These are phyloP conservation scores for Cladochytrium replicatum DNA, from an alignment of 192 early-diverging fungal genomes.

Conservation along the genomic window DNA sequence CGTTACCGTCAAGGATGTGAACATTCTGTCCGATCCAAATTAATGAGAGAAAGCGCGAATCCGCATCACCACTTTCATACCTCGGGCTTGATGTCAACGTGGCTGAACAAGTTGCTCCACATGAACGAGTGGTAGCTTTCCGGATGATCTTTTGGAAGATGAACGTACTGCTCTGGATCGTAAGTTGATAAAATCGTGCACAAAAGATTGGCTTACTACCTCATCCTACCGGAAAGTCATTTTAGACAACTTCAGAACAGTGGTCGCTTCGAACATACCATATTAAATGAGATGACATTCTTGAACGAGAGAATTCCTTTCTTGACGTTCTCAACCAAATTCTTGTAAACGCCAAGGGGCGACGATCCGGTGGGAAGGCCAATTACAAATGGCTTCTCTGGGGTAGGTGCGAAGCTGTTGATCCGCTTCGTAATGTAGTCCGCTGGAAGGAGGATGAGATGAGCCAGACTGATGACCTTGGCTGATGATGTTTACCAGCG, in stretches of 20 bases:
- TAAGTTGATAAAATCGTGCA: not conserved
- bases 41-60: no score
- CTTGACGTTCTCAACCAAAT: constrained; percentile 59
- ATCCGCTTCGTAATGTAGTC: constrained; percentile 74
- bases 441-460: constrained; percentile 41
- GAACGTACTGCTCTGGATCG: constrained; percentile 64
- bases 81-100: constrained; percentile 68
- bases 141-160: constrained; percentile 71
- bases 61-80: no score
- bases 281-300: constrained; percentile 82
- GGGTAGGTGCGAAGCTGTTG: constrained; percentile 61
- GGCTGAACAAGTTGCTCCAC: constrained; percentile 85
- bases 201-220: no score
- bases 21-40: no score
- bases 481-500: no score
- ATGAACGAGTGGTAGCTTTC: constrained; percentile 87
- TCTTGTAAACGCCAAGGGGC: constrained; percentile 70
- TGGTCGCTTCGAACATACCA: no score
- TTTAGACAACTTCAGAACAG: not conserved
- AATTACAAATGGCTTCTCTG: constrained; percentile 70
- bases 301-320: constrained; percentile 63
- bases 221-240: not conserved
- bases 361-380: constrained; percentile 84
- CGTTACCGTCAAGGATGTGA: constrained; percentile 79
- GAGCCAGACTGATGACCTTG: no score